Evolutionary conservation across 1,284 basidiomycete genomes (phyloP).

Genomic region (Sanghuangporus sanghuang): DNA sequence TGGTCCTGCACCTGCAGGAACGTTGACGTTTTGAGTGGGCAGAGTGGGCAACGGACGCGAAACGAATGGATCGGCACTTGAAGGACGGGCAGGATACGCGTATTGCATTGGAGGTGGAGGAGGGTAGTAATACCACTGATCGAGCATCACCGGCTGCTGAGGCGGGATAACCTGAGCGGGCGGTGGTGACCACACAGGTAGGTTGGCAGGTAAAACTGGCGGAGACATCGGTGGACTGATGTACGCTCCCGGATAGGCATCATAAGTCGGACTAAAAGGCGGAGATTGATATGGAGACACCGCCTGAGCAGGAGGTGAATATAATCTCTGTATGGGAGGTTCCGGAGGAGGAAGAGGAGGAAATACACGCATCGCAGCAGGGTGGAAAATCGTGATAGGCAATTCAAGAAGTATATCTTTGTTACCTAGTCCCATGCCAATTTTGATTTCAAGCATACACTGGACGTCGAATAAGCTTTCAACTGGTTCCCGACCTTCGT

Average conservation of each 20-base stretch:
- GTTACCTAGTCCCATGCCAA: conserved; percentile 61
- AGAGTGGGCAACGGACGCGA: conserved; percentile 26
- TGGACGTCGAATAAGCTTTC: conserved; percentile 62
- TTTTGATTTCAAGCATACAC: conserved; percentile 47
- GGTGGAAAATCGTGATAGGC: conserved; percentile 61
- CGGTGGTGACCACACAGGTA: conserved; percentile 22
- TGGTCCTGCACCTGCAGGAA: not conserved
- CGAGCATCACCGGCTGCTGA: conserved; percentile 9
- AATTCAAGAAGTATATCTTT: conserved; percentile 63
- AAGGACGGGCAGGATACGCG: conserved; percentile 30
- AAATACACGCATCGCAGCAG: conserved; percentile 39
- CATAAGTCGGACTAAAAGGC: not conserved
- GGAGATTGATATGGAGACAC: conserved; percentile 14
- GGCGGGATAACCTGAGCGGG: conserved; percentile 23
- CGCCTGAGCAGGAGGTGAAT: conserved; percentile 19
- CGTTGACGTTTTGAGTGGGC: conserved; percentile 4
- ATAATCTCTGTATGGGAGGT: conserved; percentile 21
- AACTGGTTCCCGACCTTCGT: conserved; percentile 31
- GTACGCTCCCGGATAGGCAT: conserved; percentile 8
- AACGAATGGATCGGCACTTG: conserved; percentile 32
- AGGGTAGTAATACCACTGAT: conserved; percentile 31
- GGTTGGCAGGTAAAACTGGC: conserved; percentile 20
- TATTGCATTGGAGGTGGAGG: conserved; percentile 22
- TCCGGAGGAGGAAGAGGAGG: conserved; percentile 27
- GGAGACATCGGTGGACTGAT: conserved; percentile 24